phyloP scores from a whole-genome alignment of 129 eudicot genomes.

The Kitagawia praeruptora region DNA sequence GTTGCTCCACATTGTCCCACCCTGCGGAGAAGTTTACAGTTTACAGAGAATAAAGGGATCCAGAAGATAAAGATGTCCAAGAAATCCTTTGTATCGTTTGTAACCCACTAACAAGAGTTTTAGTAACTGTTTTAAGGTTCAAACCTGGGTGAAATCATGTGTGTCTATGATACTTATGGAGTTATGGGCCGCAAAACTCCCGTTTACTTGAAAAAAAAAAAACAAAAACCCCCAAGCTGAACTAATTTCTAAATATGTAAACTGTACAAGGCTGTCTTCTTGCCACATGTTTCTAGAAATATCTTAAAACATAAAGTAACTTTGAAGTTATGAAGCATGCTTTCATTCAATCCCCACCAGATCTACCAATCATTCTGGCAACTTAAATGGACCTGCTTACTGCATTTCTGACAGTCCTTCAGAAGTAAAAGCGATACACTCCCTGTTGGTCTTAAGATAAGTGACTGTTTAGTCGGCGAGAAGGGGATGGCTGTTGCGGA shows the following conservation, averaged over 20 bases:
- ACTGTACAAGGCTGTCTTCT: neutral
- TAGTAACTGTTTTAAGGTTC: neutral
- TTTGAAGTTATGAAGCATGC: neutral
- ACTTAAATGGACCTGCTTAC: neutral
- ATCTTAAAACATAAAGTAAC: neutral
- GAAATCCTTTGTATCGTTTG: neutral
- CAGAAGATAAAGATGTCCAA: neutral
- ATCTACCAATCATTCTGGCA: neutral
- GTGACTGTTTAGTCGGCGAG: slow-evolving; percentile 10
- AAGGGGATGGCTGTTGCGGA: slow-evolving; percentile 24
- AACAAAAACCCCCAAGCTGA: neutral
- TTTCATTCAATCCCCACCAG: neutral
- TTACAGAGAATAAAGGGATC: neutral
- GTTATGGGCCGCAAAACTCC: neutral
- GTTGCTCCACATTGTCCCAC: no score
- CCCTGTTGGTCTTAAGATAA: neutral
- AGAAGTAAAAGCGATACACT: neutral
- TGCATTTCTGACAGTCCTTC: neutral
- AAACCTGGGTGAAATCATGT: neutral
- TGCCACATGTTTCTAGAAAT: neutral
- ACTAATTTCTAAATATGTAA: neutral
- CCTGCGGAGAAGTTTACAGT: neutral
- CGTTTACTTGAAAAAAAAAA: neutral
- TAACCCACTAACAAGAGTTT: neutral
- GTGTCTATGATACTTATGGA: neutral